Evolutionary conservation across 192 early-diverging fungal species (phyloP), one percentile per base, ranked within the genome.

Genomic region (Rhizophagus prolifer): DNA sequence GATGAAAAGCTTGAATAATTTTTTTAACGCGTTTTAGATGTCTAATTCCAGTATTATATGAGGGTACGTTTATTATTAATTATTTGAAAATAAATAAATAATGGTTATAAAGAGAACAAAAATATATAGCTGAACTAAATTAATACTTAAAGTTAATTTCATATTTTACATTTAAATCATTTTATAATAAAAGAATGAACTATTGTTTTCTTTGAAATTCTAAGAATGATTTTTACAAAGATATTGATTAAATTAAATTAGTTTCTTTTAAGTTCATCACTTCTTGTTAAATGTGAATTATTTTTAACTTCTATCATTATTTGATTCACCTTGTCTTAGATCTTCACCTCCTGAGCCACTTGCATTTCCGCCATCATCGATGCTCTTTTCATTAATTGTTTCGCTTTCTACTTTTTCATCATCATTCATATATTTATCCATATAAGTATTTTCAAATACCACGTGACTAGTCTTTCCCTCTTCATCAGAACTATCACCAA

Each of bases 401-500:
- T 30, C 72, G 13, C 38, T 47, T 62, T 58, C 59, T 50, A 63
- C 46, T 36, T 38, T 66, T 28, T 75, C 58, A 34, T 72, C 25
- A 26, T 75, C 75, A 38, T 80, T 70, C 16, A 69, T 63, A 76
- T 77, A 41, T 26, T 26, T 34, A 61, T 79, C 78, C 78, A 62
- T 65, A 61, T 66, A 72, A 4, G 66, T 12, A 65, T 74, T 74
- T 34, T 76, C 65, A 54, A 65, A 68, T 66, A 68, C 64, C 16
- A 50, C 64, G 25, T 58, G 31, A 9, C 21, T 30, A 34, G 28
- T 59, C 19, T 62, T 59, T 30, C 70, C 74, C 16, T 64, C 73
- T 41, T 81, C 81, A 13, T 60, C 79, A 67, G 82, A 81, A 19
- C 58, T 79, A 50, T 81, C 79, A 2, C 79, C 81, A 46, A 81